A percentile compares a stretch with the other conserved stretches of the same genome.
Conservation (phyloP, 2,329 filamentous ascomycete species). For the Davidsoniella eucalypti region DNA sequence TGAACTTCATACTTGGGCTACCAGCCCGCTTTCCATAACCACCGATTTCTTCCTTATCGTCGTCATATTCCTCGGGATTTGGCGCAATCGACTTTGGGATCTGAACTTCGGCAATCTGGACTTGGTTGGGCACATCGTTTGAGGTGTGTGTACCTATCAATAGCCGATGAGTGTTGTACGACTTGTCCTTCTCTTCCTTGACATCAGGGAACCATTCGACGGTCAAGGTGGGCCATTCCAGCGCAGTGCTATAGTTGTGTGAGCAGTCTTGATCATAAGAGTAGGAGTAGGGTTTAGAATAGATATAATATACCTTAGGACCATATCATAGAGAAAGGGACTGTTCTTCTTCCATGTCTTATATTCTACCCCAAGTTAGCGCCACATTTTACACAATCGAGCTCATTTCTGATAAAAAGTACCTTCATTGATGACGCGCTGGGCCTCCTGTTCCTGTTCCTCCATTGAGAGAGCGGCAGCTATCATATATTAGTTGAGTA, state of each 20-base stretch:
- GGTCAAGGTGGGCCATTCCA: slow-evolving; percentile 94
- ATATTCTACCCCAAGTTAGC: slow-evolving; percentile 49
- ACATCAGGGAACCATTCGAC: slow-evolving; percentile 97
- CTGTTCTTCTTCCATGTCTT: slow-evolving; percentile 99
- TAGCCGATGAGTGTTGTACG: slow-evolving; percentile 73
- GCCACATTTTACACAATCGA: too few relatives aligned
- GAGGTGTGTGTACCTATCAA: slow-evolving; percentile 92
- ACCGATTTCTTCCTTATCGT: slow-evolving; percentile 81
- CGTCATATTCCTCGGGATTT: slow-evolving; percentile 74
- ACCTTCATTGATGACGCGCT: slow-evolving; percentile 92
- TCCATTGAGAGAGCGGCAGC: slow-evolving; percentile 29
- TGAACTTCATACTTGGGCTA: slow-evolving; percentile 63
- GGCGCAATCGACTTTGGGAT: slow-evolving; percentile 65
- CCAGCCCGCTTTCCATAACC: slow-evolving; percentile 68
- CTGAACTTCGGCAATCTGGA: slow-evolving; percentile 88
- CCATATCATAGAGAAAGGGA: slow-evolving; percentile 95
- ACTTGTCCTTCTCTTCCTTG: slow-evolving; percentile 72
- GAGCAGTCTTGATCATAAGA: too few relatives aligned
- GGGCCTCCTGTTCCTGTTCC: slow-evolving; percentile 55
- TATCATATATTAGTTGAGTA: slow-evolving; percentile 12
- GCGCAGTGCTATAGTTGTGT: slow-evolving; percentile 46
- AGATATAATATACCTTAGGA: slow-evolving; percentile 45
- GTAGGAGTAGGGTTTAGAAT: slow-evolving; percentile 3
- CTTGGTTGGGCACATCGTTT: slow-evolving; percentile 67
- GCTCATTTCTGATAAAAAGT: slow-evolving; percentile 13